These are phyloP conservation scores for Aureobasidium namibiae DNA, from an alignment of 2,329 filamentous ascomycete species.

Conservation along the genomic window DNA sequence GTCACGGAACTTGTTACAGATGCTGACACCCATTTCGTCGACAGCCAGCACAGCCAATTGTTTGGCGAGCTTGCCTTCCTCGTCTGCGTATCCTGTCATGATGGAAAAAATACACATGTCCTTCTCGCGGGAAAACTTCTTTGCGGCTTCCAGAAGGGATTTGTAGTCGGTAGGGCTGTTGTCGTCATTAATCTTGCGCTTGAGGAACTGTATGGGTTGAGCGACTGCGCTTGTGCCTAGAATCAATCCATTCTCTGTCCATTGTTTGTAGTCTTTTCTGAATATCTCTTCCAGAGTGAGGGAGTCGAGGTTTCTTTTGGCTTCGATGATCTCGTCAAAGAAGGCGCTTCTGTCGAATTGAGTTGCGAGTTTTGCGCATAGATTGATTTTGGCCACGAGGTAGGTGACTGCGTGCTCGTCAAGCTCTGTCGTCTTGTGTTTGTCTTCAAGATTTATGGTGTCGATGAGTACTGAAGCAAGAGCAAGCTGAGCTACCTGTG, in stretches of 20 bases:
- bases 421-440: slow-evolving; percentile 55
- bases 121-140: slow-evolving; percentile 48
- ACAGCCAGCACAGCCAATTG: slow-evolving; percentile 62
- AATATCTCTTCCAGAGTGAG: slow-evolving; percentile 60
- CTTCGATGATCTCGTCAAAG: slow-evolving; percentile 50
- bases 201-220: slow-evolving; percentile 53
- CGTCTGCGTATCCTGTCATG: slow-evolving; percentile 57
- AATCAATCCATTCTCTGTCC: slow-evolving; percentile 47
- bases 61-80: slow-evolving; percentile 49
- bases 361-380: slow-evolving; percentile 24
- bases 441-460: slow-evolving; percentile 53
- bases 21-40: slow-evolving; percentile 40
- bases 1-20: slow-evolving; percentile 48
- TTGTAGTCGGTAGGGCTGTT: slow-evolving; percentile 19
- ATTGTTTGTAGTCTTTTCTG: slow-evolving; percentile 79
- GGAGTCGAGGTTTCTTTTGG: slow-evolving; percentile 59
- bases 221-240: slow-evolving; percentile 63
- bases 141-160: slow-evolving; percentile 42
- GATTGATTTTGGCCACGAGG: slow-evolving; percentile 48
- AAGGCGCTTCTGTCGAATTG: slow-evolving; percentile 48
- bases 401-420: slow-evolving; percentile 53
- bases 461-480: slow-evolving; percentile 67
- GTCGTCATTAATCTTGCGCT: slow-evolving; percentile 42
- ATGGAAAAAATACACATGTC: slow-evolving; percentile 55
- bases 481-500: slow-evolving; percentile 57